These are phyloP conservation scores for Clonostachys byssicola DNA, from an alignment of 2,329 filamentous ascomycete species.

Conservation along the genomic window DNA sequence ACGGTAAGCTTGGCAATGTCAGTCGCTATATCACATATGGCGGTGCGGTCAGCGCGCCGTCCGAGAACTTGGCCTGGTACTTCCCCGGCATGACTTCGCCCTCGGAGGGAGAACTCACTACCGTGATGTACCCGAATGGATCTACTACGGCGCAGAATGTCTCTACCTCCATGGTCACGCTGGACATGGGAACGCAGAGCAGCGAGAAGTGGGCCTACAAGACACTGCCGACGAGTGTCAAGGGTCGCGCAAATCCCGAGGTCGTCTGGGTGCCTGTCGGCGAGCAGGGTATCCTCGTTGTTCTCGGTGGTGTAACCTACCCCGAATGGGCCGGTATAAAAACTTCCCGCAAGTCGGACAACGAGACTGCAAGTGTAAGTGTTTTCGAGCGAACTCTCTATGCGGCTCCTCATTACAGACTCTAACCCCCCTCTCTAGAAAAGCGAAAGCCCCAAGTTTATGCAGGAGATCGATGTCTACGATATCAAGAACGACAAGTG, in stretches of 20 bases:
- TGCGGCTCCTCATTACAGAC: not conserved
- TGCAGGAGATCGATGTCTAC: conserved; percentile 69
- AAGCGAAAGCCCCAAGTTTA: conserved; percentile 66
- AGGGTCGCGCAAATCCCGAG: conserved; percentile 58
- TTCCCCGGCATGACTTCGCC: conserved; percentile 59
- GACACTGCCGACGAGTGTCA: conserved; percentile 43
- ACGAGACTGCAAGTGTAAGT: conserved; percentile 26
- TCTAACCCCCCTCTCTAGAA: conserved; percentile 30
- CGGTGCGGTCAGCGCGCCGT: conserved; percentile 59
- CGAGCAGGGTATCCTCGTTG: conserved; percentile 69
- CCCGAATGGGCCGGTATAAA: conserved; percentile 38
- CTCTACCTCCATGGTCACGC: conserved; percentile 53
- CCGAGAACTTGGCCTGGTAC: conserved; percentile 69
- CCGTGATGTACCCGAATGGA: conserved; percentile 18
- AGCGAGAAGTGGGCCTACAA: conserved; percentile 51
- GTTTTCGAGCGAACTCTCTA: too few relatives aligned
- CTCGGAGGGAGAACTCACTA: conserved; percentile 43
- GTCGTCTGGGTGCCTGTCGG: conserved; percentile 77
- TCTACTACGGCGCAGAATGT: conserved; percentile 26
- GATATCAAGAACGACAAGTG: conserved; percentile 67
- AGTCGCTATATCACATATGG: conserved; percentile 63
- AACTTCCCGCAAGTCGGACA: conserved; percentile 13
- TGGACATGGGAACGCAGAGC: conserved; percentile 52
- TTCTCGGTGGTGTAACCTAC: conserved; percentile 68
- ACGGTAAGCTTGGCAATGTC: conserved; percentile 35